Evolutionary conservation across 2,329 filamentous ascomycete genomes (phyloP).

Genomic region (Hymenoscyphus fructigenus): DNA sequence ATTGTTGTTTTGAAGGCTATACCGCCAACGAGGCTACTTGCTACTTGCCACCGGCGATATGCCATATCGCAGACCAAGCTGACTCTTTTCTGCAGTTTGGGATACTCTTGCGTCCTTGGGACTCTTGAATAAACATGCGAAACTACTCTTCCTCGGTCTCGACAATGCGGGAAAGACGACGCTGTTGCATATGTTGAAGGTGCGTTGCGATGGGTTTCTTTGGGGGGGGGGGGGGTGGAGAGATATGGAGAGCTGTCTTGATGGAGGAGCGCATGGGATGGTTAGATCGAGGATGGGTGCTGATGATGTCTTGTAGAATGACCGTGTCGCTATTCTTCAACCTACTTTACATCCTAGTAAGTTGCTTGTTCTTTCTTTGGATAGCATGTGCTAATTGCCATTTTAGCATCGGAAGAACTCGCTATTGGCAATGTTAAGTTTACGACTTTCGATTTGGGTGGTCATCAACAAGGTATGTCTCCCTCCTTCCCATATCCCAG

Average conservation of each 20-base stretch:
- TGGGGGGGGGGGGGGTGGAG: background rate
- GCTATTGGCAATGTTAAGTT: conserved; percentile 92
- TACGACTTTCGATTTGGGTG: conserved; percentile 90
- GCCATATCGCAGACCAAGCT: conserved; percentile 24
- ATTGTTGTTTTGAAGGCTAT: background rate
- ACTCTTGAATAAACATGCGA: conserved; percentile 92
- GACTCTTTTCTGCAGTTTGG: conserved; percentile 63
- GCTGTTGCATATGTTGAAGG: conserved; percentile 92
- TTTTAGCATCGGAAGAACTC: conserved; percentile 80
- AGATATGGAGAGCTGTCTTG: background rate
- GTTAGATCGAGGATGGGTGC: conserved; percentile 4
- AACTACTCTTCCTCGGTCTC: conserved; percentile 88
- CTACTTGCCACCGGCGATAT: too few species aligned
- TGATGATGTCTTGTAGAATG: conserved; percentile 59
- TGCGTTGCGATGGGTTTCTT: conserved; percentile 42
- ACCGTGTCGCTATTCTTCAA: conserved; percentile 86
- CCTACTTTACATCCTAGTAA: conserved; percentile 88
- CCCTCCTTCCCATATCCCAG: background rate
- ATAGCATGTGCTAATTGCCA: conserved; percentile 27
- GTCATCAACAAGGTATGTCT: conserved; percentile 79
- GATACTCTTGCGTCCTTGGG: conserved; percentile 85
- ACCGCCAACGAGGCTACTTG: too few species aligned
- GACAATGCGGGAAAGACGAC: conserved; percentile 96
- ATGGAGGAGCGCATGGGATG: background rate
- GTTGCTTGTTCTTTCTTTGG: conserved; percentile 15